These are phyloP conservation scores for Sonneratia caseolaris DNA, from an alignment of 345 rosid genomes.

Conservation along the genomic window DNA sequence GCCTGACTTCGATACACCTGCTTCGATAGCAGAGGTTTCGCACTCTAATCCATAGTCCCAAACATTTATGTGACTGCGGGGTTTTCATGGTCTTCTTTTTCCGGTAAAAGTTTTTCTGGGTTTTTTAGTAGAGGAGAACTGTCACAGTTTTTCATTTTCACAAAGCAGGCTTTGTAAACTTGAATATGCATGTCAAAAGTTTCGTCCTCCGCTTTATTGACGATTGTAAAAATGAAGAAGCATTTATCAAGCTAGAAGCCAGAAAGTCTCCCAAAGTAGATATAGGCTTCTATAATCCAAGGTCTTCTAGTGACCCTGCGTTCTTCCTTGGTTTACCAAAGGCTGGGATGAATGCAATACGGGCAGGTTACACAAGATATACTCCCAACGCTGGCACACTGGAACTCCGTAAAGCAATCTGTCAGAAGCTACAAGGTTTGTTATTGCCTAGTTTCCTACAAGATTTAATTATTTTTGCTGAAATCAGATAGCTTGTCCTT, in stretches of 20 bases:
- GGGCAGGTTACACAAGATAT: constrained; percentile 82
- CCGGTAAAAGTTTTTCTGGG: not conserved
- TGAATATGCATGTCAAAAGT: not conserved
- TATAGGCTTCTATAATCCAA: not conserved
- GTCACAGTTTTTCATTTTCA: not conserved
- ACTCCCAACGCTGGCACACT: constrained; percentile 81
- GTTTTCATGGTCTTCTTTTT: too few species aligned
- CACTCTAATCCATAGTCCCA: not conserved
- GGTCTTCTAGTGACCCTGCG: not conserved
- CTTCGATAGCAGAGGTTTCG: constrained; percentile 58
- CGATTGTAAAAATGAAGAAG: not conserved
- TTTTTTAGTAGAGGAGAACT: not conserved
- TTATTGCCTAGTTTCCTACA: not conserved
- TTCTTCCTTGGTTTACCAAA: constrained; percentile 14
- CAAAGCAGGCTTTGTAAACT: not conserved
- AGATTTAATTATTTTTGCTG: not conserved
- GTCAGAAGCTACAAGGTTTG: constrained; percentile 70
- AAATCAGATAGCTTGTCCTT: too few species aligned
- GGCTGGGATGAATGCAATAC: constrained; percentile 92
- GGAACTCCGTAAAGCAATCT: constrained; percentile 79
- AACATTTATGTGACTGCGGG: not conserved
- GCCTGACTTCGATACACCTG: constrained; percentile 92
- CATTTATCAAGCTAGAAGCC: not conserved
- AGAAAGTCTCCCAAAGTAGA: not conserved
- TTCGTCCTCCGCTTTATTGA: not conserved